These are phyloP conservation scores for Musa troglodytarum DNA, from an alignment of 176 grass and related monocot genomes.

Conservation along the genomic window DNA sequence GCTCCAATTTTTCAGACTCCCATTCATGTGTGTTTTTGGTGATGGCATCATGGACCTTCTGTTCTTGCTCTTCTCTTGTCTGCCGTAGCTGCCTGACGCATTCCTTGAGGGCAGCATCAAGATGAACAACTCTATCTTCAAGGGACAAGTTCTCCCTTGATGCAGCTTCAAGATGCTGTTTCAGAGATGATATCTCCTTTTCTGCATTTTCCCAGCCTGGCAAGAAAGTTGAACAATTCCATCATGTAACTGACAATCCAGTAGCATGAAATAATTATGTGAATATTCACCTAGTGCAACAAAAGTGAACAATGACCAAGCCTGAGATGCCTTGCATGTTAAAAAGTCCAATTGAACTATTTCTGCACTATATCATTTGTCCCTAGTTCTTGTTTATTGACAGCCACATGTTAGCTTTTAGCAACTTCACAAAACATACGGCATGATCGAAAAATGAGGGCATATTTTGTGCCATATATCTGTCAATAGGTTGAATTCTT, in stretches of 20 bases:
- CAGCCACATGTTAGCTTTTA: not conserved
- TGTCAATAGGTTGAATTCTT: too few species aligned
- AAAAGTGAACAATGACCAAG: too few species aligned
- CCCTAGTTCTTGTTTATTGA: not conserved
- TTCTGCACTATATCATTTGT: not conserved
- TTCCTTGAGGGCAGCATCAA: slow-evolving; percentile 83
- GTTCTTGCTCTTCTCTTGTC: slow-evolving; percentile 53
- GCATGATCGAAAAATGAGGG: too few species aligned
- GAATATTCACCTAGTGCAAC: too few species aligned
- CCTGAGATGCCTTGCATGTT: too few species aligned
- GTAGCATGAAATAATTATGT: not conserved
- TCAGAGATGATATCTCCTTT: slow-evolving; percentile 56
- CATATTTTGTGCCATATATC: too few species aligned
- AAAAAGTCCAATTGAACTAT: too few species aligned
- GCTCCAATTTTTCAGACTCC: slow-evolving; percentile 56
- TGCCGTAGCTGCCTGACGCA: slow-evolving; percentile 71
- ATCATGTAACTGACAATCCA: not conserved
- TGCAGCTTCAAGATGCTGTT: slow-evolving; percentile 50
- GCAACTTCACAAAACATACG: too few species aligned
- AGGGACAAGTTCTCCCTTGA: slow-evolving; percentile 40
- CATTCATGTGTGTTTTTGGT: slow-evolving; percentile 41
- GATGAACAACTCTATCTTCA: slow-evolving; percentile 57
- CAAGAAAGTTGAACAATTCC: not conserved
- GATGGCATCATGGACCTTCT: slow-evolving; percentile 45
- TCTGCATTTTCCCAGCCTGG: slow-evolving; percentile 92